Evolutionary conservation across 2,329 filamentous ascomycete species (phyloP), one percentile per base, ranked within the genome.

Genomic region (Sporothrix phasma): DNA sequence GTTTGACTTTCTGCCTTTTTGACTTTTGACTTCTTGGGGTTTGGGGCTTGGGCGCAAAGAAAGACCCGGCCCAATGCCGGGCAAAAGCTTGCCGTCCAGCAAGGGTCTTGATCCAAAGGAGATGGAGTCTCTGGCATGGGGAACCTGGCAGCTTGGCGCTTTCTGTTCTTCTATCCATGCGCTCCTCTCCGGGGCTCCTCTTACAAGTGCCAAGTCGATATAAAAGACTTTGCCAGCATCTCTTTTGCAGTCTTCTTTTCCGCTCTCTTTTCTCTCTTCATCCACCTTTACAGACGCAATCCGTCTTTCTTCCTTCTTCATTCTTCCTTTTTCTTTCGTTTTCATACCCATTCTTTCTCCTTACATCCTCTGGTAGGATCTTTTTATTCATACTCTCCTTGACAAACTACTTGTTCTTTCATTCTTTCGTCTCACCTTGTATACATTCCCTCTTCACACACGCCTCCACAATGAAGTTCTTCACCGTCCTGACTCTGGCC

Each of bases 381-480:
- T 22, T 61, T 64, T 58, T 64, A 31, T 45, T 64, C 37, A 37
- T 17, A 47, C 45, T 60, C 26, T 53, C 34, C 62, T 64, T 60
- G 24, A 49, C 13, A 11, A 6, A 15, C 34, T 26, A 45, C 34
- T 53, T 31, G 22, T 19, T 58, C 3, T 26, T 41, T 47, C 19
- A 10, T 49, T 22, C 51, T 56, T 43, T 53, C 2, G 34, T 34
- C 13, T 47, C 11, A 26, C 31, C 39, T 31, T 6, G 41, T 17
- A 43, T 58, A 3, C 15, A 34, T 37, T 34, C 8, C 34, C 31
- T 43, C 15, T 47, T 49, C 29, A 17, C 46, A 43, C 17, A 24
- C 11, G 5, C 56, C 41, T n/a, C 3, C 58, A 66, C 51, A 17
- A 66, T 66, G 65, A 65, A 66, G 65, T 63, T 66, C 56, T 41